These are phyloP conservation scores for Trypanosoma congolense DNA, from an alignment of 208 protist species.

Conservation along the genomic window DNA sequence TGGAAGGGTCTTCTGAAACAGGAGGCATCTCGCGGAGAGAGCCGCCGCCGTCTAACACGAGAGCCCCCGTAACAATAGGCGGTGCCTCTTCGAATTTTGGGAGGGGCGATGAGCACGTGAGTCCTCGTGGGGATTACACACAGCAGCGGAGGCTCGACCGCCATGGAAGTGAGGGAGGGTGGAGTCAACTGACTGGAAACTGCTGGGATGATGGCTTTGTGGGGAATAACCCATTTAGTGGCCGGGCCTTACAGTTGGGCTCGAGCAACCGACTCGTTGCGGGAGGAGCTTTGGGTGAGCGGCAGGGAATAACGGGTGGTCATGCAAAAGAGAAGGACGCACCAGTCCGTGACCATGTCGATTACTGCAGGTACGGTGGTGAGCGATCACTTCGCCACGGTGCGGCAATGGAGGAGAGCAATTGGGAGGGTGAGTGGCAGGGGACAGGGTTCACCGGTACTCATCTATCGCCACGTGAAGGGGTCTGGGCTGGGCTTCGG, in stretches of 20 bases:
- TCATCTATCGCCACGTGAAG: too few species aligned
- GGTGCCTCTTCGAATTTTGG: not conserved
- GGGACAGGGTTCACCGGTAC: too few species aligned
- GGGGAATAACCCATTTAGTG: not conserved
- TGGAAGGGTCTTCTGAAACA: too few species aligned
- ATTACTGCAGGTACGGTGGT: not conserved
- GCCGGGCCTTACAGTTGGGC: too few species aligned
- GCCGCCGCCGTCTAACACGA: not conserved
- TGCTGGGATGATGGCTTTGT: not conserved
- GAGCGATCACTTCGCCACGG: too few species aligned
- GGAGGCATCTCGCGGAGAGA: not conserved
- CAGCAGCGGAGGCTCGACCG: not conserved
- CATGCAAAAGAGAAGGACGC: not conserved
- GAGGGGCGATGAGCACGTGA: not conserved
- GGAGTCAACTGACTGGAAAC: not conserved
- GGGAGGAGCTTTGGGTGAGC: not conserved
- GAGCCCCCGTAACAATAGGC: not conserved
- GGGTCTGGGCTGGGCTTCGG: too few species aligned
- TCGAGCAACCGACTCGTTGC: not conserved
- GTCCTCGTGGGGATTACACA: not conserved
- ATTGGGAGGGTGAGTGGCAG: too few species aligned
- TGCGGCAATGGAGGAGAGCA: too few species aligned
- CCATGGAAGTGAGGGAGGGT: not conserved
- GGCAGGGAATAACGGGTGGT: not conserved
- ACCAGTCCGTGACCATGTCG: not conserved